Evolutionary conservation across 2,329 filamentous ascomycete species (phyloP).

Genomic region (Colletotrichum godetiae): DNA sequence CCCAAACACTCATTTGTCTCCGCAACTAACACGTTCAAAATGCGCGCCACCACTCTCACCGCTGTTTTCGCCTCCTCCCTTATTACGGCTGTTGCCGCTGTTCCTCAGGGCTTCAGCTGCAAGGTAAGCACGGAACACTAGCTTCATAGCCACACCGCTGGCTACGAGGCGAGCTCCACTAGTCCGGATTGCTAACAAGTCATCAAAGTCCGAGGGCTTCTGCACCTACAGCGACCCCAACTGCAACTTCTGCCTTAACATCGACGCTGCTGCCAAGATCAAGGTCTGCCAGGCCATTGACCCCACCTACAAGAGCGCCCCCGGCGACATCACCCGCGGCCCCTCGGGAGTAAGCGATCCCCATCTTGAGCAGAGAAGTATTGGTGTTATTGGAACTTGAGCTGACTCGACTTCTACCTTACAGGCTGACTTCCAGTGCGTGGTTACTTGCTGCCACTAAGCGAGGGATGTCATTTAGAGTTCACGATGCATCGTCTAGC

Average conservation of each 20-base stretch:
- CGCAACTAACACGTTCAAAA: neutral
- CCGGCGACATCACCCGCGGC: neutral
- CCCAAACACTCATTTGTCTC: neutral
- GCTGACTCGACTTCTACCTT: neutral
- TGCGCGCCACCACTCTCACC: neutral
- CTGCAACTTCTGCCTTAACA: slow-evolving; percentile 19
- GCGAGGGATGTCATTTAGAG: neutral
- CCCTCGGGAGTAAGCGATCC: neutral
- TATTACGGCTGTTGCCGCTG: neutral
- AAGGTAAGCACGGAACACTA: neutral
- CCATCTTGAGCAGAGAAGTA: neutral
- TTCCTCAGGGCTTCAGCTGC: slow-evolving; percentile 16
- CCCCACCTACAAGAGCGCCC: slow-evolving; percentile 9
- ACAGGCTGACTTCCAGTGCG: slow-evolving; percentile 15
- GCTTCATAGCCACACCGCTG: neutral
- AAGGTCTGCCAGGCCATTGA: slow-evolving; percentile 10
- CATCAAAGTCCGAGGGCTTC: slow-evolving; percentile 8
- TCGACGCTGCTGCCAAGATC: neutral
- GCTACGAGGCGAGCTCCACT: neutral
- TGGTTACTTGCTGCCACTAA: slow-evolving; percentile 19
- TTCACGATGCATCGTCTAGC: neutral
- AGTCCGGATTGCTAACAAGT: neutral
- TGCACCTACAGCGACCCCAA: slow-evolving; percentile 16
- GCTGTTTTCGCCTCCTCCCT: neutral
- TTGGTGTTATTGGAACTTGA: rapidly evolving